Base-by-base conservation (phyloP, 306 rosid species). In the Delonix regia region DNA sequence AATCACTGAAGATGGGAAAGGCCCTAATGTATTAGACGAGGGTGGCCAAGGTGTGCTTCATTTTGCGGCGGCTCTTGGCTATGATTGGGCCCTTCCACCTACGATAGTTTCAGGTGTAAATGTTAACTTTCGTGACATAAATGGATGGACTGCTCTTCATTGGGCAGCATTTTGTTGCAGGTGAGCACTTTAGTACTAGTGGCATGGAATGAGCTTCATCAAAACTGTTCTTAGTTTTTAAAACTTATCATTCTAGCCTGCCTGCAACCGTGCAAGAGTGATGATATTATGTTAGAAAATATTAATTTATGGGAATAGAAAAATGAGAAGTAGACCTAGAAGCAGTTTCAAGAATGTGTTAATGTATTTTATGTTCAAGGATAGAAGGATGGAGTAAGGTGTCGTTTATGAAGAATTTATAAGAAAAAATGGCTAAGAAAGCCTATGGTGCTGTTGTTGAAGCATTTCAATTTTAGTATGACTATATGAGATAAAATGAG, bases 111-210 rank as follows among this genome's bases (percentile, higher is more conserved):
- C 98, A 0, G 97, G 98, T 73, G 93, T 90, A 22, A 89, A 85
- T 72, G 89, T 94, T 69, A 94, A 94, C 78, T 94, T 94, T 62
- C 96, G 97, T 61, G 98, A 94, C 78, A 85, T 78, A 74, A 85
- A 94, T 84, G 98, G 97, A 77, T 94, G 97, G 98, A 92, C 94
- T 11, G 93, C 97, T 42, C 97, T 94, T 83, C 98, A 94, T 77
- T 94, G 98, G 98, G 98, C 98, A 5, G 98, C 98, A 45, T 87
- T 78, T 78, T 89, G 81, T 86, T 96, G 98, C 89, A 87, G 98
- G 98, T 90, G 73, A 84, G 88, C 38, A 80, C 71, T 71, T 51
- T 41, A 55, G 72, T 48, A 15, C 80, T 62, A 66, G 57, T 69
- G 39, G 51, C 73, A 48, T 53, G 24, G 16, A 65, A 38, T 69